Evolutionary conservation across 208 protist genomes (phyloP), one percentile per base, ranked within the genome.

Genomic region (Wallacemonas sp.): DNA sequence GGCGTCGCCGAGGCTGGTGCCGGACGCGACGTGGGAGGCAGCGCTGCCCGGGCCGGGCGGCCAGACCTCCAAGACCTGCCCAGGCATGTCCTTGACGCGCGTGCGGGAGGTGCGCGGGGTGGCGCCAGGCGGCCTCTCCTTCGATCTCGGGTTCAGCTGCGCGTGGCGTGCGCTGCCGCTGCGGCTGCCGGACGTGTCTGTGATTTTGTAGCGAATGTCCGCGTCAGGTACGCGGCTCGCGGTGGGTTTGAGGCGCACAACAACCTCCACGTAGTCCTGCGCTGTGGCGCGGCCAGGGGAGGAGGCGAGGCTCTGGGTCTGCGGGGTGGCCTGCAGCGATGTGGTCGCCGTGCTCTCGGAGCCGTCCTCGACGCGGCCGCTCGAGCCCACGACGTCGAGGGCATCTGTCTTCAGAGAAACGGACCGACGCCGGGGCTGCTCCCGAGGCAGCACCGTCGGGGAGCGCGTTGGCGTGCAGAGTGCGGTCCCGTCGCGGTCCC

Each of bases 181-280:
- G 31, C 14, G 5, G n/a, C 8, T 22, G 11, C 29, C 29, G 3
- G 52, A 5, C 26, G 48, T 7, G 22, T 59, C 52, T 25, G 29
- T 59, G 52, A 59, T 59, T 14, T 42, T 36, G 52, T 41, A 59
- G 7, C 39, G 36, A n/a, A 59, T 59, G 22, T 59, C 52, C 31
- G 52, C 52, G 31, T 59, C 52, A 3, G 52, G 52, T 23, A 59
- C 52, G 32, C 52, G 52, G 20, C 29, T 59, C n/a, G 52, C 26
- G 32, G 52, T 59, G 11, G 70, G 67, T 23, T 78, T 81, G 5
- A 84, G 57, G 4, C 79, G 74, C 59, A 84, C 71, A 11, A 84
- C 25, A 0, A 84, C 74, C 50, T 70, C 69, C 14, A 84, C 64
- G 52, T 61, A 74, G 23, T 84, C 79, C 62, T 62, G 63, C 11